Evolutionary conservation across 805 yeast species (phyloP), one percentile per base, ranked within the genome.

Genomic region (Zygosaccharomyces rouxii): DNA sequence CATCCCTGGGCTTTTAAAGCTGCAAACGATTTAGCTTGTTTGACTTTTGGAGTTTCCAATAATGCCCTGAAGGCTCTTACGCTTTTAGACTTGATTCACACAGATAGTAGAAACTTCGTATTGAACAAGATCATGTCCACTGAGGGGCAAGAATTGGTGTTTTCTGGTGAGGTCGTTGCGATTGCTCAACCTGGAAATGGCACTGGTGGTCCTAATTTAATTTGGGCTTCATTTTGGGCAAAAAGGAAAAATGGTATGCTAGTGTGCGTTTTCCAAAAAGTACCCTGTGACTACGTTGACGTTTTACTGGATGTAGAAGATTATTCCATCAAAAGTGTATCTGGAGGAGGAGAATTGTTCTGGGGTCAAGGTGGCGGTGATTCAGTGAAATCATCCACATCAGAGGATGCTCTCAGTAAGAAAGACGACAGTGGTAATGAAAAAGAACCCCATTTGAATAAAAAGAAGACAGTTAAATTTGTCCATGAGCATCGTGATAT

Each of bases 221-320:
- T 90, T 0, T 83, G 95, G 86, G 89, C 96, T 9, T 86, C 96
- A 0, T 67, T 90, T 48, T 92, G 97, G 97, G 95, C 94, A 0
- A 89, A 89, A 58, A 72, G 80, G 50, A 81, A 83, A 55, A 83
- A 83, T 3, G 79, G 79, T 38, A 67, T 86, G 47, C 75, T 89
- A 46, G 84, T 89, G 43, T 83, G 94, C 71, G 88, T 88, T 71
- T 83, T 90, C 61, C 96, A 89, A 60, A 94, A 88, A 61, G 88
- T 89, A 25, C 86, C 81, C 2, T 80, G 84, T 60, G 81, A 77
- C 58, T 80, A 84, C n/a, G 72, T 81, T 48, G 87, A 83, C 59
- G 65, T 83, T 7, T 64, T 73, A 9, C 67, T 81, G 21, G 71
- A 71, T 37, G 26, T 61, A 22, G 55, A 59, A 11, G 63, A 59